A percentile compares a stretch with the other conserved stretches of the same genome.
These are phyloP conservation scores for Corchorus olitorius DNA, from an alignment of 345 rosid species.

Conservation along the genomic window DNA sequence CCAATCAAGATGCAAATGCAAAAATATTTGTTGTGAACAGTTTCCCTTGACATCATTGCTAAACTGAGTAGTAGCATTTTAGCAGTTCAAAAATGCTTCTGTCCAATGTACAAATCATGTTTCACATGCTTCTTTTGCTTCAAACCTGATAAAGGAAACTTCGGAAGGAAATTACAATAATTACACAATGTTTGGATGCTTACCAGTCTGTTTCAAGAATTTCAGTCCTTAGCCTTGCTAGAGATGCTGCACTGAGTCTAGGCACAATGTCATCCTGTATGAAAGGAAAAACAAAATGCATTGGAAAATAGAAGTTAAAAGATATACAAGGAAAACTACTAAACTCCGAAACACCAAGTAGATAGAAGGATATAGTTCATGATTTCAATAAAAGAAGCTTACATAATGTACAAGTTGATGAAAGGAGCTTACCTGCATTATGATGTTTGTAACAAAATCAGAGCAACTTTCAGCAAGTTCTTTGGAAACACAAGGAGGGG, in stretches of 20 bases:
- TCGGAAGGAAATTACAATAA: neutral
- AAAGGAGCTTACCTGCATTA: conserved; percentile 71
- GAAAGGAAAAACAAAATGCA: conserved; percentile 1
- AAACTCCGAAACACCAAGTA: neutral
- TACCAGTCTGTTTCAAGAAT: conserved; percentile 91
- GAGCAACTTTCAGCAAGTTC: conserved; percentile 89
- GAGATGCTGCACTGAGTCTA: conserved; percentile 71
- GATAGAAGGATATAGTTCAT: neutral
- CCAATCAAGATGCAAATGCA: neutral
- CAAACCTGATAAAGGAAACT: neutral
- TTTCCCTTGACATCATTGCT: neutral
- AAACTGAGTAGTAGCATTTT: neutral
- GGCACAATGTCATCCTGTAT: conserved; percentile 89
- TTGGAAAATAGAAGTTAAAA: neutral
- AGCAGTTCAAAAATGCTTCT: neutral
- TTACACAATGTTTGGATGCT: conserved; percentile 18
- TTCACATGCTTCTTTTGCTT: neutral
- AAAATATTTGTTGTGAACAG: neutral
- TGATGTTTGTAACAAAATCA: conserved; percentile 76
- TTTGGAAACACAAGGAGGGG: conserved; percentile 91
- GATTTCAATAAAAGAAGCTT: neutral
- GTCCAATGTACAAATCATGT: neutral
- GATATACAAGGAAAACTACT: neutral
- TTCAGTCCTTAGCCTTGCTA: conserved; percentile 79
- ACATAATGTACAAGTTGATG: neutral